phyloP scores from a whole-genome alignment of 352 stramenopile species.

The Pythium coloratum region DNA sequence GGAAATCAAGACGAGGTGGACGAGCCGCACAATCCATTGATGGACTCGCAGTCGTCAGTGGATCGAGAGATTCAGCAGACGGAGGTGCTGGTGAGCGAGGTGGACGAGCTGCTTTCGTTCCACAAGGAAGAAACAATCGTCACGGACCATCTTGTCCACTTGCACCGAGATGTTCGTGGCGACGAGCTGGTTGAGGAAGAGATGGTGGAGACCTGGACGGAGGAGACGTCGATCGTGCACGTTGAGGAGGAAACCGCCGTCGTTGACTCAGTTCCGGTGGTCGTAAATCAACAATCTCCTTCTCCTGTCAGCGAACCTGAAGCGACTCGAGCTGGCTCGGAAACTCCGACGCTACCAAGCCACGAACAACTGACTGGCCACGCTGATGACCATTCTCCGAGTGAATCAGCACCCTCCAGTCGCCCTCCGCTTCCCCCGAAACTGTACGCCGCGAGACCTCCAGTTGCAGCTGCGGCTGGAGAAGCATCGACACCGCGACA shows the following conservation, averaged over 20 bases:
- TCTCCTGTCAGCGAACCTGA: not conserved
- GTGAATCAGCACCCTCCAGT: not conserved
- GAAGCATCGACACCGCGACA: not conserved
- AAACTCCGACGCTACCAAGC: not conserved
- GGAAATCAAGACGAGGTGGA: too few species aligned
- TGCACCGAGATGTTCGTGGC: not conserved
- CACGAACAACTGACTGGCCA: not conserved
- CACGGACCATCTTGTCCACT: slow-evolving; percentile 12
- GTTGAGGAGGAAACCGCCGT: not conserved
- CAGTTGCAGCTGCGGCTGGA: not conserved
- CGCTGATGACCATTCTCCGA: not conserved
- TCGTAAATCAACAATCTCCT: not conserved
- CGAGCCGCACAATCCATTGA: slow-evolving; percentile 1
- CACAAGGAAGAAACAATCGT: slow-evolving; percentile 5
- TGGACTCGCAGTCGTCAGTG: slow-evolving; percentile 17
- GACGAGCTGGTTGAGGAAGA: not conserved
- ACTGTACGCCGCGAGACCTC: not conserved
- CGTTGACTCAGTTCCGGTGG: not conserved
- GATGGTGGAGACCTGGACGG: not conserved
- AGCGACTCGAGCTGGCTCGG: not conserved
- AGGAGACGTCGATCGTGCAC: not conserved
- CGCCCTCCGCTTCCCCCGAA: not conserved
- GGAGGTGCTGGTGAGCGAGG: slow-evolving; percentile 18
- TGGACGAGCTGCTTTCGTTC: slow-evolving; percentile 16
- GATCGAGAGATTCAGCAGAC: slow-evolving; percentile 7